A percentile compares a stretch with the other conserved stretches of the same genome.
Conservation (phyloP, 2,329 filamentous ascomycete genomes). For the Ophiocordyceps robertsii region DNA sequence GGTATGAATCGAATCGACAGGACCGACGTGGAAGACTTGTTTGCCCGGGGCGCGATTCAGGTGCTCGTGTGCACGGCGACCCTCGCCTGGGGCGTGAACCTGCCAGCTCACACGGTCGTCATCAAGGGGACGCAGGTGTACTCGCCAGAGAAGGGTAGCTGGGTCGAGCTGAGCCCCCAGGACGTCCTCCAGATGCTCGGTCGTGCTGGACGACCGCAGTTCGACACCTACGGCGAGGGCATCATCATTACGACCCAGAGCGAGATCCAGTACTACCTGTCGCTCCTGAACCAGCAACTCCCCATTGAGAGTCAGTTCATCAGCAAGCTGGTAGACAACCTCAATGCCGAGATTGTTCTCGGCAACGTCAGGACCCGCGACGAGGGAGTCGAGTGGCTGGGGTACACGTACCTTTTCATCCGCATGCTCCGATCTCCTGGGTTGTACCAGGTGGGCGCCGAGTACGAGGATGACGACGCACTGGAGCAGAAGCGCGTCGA, state of each 20-base stretch:
- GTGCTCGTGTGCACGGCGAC: slow-evolving; percentile 96
- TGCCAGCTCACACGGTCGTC: slow-evolving; percentile 94
- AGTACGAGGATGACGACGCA: slow-evolving; percentile 85
- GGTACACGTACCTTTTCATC: slow-evolving; percentile 95
- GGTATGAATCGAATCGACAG: slow-evolving; percentile 94
- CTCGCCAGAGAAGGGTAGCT: slow-evolving; percentile 95
- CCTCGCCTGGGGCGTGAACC: slow-evolving; percentile 97
- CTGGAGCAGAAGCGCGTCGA: slow-evolving; percentile 97
- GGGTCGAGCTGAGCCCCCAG: slow-evolving; percentile 94
- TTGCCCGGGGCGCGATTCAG: slow-evolving; percentile 80
- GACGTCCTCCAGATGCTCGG: slow-evolving; percentile 98
- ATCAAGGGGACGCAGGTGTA: slow-evolving; percentile 99
- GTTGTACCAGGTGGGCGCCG: slow-evolving; percentile 86
- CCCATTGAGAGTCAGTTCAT: slow-evolving; percentile 96
- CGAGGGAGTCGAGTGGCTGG: slow-evolving; percentile 97
- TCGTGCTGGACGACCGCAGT: slow-evolving; percentile 90
- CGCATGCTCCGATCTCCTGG: slow-evolving; percentile 94
- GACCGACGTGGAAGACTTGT: slow-evolving; percentile 88
- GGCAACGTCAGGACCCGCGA: slow-evolving; percentile 86
- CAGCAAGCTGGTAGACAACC: slow-evolving; percentile 83
- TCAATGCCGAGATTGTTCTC: slow-evolving; percentile 92
- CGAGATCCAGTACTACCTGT: slow-evolving; percentile 96
- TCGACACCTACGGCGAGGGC: slow-evolving; percentile 93
- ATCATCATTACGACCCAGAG: slow-evolving; percentile 95
- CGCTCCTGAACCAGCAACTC: slow-evolving; percentile 88